Base-by-base conservation (phyloP, 176 grass and related monocot species). In the Eleusine coracana region DNA sequence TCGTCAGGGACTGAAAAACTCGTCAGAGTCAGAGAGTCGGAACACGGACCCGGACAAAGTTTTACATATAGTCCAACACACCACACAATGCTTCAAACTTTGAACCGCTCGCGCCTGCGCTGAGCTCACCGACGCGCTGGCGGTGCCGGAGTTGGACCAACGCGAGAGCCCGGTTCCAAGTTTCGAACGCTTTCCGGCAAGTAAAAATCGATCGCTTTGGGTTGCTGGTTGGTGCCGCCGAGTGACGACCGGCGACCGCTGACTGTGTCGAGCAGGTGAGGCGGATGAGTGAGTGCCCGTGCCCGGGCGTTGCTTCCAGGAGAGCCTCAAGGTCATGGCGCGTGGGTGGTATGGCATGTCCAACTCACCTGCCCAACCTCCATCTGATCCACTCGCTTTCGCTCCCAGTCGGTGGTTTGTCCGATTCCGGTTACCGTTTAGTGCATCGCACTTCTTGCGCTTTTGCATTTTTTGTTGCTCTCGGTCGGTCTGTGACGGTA, bases 331-430 rank as follows among this genome's bases (percentile, higher is more conserved):
- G 5, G 21, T 23, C 28, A 40, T 28, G 27, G 83, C 55, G 52
- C 15, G 50, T 52, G 77, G 52, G 77, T 89, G 83, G 73, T 2
- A 48, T 89, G 78, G 73, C 73, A 72, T 68, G 73, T 74, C 88
- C 83, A 80, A 70, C 76, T 64, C 55, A 75, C 87, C 74, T 51
- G 17, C 81, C 59, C 11, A 5, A 10, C 1, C 17, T 50, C 8
- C 25, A 12, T 31, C 48, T 34, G 5, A 44, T 44, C 13, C 31
- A 23, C 21, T 38, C 15, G 11, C 45, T 60, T 2, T 25, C 17
- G 8, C 9, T 41, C 18, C 27, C 16, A 2, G 78, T 76, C 71
- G 71, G 64, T 87, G 78, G 50, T 81, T 87, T 82, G 85, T 76
- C 52, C 21, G 41, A 27, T 21, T 76, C 21, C 52, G 38, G 29